These are phyloP conservation scores for Candida smagusa DNA, from an alignment of 1,139 yeast species.

Conservation along the genomic window DNA sequence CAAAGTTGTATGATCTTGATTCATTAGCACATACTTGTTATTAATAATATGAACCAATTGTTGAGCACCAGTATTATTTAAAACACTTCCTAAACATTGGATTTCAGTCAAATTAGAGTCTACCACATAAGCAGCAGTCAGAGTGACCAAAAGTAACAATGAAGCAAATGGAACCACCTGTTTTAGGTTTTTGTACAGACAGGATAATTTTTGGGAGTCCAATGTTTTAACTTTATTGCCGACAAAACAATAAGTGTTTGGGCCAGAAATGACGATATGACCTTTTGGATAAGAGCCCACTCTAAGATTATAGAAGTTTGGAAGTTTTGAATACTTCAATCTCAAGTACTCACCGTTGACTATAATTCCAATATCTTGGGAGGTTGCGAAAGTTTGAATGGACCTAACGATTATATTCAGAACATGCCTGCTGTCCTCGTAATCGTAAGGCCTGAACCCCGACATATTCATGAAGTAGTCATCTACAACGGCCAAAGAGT, in stretches of 20 bases:
- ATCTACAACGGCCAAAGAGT: slow-evolving; percentile 3
- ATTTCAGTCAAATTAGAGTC: neutral
- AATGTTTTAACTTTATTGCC: neutral
- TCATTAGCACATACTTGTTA: slow-evolving; percentile 3
- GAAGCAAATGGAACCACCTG: slow-evolving; percentile 6
- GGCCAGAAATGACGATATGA: slow-evolving; percentile 1
- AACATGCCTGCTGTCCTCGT: slow-evolving; percentile 1
- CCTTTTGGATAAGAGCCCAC: slow-evolving; percentile 1
- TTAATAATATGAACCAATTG: slow-evolving; percentile 3
- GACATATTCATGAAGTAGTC: slow-evolving; percentile 2
- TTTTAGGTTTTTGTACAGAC: neutral
- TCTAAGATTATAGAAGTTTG: slow-evolving; percentile 3
- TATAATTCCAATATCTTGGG: slow-evolving; percentile 2
- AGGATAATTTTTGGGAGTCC: neutral
- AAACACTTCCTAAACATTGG: slow-evolving; percentile 4
- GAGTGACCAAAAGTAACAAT: slow-evolving; percentile 4
- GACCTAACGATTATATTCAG: neutral
- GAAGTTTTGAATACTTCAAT: slow-evolving; percentile 3
- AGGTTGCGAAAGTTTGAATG: slow-evolving; percentile 2
- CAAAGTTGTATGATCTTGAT: slow-evolving; percentile 5
- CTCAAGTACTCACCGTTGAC: slow-evolving; percentile 2
- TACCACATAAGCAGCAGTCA: slow-evolving; percentile 1
- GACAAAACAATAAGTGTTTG: neutral
- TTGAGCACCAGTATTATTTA: slow-evolving; percentile 6
- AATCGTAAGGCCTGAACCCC: neutral